These are phyloP conservation scores for Fabrea salina DNA, from an alignment of 169 alveolate species.

Conservation along the genomic window DNA sequence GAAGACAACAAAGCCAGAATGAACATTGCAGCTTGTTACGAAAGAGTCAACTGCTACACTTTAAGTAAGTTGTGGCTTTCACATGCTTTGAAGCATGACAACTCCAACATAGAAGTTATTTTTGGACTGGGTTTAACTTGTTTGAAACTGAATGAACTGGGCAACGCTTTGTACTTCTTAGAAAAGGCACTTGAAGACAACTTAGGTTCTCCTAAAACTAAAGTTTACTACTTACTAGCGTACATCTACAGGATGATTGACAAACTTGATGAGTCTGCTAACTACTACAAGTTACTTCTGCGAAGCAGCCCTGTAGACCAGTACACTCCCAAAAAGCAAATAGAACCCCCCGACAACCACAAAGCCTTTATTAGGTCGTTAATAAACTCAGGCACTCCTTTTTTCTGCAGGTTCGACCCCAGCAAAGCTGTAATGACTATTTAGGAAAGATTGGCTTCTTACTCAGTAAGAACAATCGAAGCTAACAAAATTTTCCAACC, in stretches of 20 bases:
- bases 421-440: not conserved
- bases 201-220: not conserved
- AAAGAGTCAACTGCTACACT: not conserved
- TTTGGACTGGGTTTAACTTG: slow-evolving; percentile 1
- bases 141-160: slow-evolving; percentile 23
- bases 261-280: not conserved
- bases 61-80: not conserved
- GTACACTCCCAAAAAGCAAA: not conserved
- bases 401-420: slow-evolving; percentile 7
- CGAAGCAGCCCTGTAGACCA: not conserved
- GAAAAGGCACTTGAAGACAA: not conserved
- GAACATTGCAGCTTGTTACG: not conserved
- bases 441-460: not conserved
- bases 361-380: not conserved
- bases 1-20: not conserved
- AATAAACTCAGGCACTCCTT: not conserved
- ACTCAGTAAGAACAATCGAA: not conserved
- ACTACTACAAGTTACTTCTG: not conserved
- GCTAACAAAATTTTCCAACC: not conserved
- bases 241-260: not conserved
- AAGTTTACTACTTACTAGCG: not conserved
- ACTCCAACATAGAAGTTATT: not conserved
- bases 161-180: slow-evolving; percentile 3
- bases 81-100: not conserved
- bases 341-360: not conserved